Conservation (phyloP, 495 filamentous ascomycete genomes). For the Talaromyces stipitatus region DNA sequence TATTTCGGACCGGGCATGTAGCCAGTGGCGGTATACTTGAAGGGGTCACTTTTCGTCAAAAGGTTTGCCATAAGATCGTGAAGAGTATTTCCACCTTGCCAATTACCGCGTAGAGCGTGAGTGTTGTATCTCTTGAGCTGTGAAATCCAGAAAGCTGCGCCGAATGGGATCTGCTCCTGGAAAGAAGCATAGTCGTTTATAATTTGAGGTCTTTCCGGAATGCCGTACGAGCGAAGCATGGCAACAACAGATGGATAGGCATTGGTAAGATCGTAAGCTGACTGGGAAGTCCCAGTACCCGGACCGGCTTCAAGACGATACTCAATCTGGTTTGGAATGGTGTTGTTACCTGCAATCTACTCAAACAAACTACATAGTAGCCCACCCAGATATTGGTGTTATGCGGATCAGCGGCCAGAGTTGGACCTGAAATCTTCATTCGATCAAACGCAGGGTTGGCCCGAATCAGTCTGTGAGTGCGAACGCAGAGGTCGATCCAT, state of each 20-base stretch:
- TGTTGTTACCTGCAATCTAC: slow-evolving; percentile 9
- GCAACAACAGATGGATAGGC: no score
- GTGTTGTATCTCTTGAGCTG: slow-evolving; percentile 24
- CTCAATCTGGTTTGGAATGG: slow-evolving; percentile 22
- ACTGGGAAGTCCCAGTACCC: no score
- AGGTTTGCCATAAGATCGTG: slow-evolving; percentile 25
- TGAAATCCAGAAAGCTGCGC: slow-evolving; percentile 25
- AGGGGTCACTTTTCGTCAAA: slow-evolving; percentile 19
- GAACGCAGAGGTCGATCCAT: background rate
- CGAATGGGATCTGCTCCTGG: slow-evolving; percentile 21
- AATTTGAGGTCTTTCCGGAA: slow-evolving; percentile 23
- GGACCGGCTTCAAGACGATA: slow-evolving; percentile 20
- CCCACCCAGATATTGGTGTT: slow-evolving; percentile 16
- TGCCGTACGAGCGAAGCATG: no score
- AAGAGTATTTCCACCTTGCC: slow-evolving; percentile 18
- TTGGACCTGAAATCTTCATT: slow-evolving; percentile 15
- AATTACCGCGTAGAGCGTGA: slow-evolving; percentile 24
- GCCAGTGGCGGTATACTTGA: slow-evolving; percentile 13
- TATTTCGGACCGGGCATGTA: slow-evolving; percentile 25
- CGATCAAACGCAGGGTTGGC: slow-evolving; percentile 6
- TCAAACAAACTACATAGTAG: slow-evolving; percentile 13
- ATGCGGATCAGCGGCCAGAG: slow-evolving; percentile 12
- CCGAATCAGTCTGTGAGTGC: background rate
- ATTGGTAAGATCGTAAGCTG: no score
- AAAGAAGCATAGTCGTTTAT: slow-evolving; percentile 28